These are phyloP conservation scores for Fusarium sp. DNA, from an alignment of 2,329 filamentous ascomycete species.

Conservation along the genomic window DNA sequence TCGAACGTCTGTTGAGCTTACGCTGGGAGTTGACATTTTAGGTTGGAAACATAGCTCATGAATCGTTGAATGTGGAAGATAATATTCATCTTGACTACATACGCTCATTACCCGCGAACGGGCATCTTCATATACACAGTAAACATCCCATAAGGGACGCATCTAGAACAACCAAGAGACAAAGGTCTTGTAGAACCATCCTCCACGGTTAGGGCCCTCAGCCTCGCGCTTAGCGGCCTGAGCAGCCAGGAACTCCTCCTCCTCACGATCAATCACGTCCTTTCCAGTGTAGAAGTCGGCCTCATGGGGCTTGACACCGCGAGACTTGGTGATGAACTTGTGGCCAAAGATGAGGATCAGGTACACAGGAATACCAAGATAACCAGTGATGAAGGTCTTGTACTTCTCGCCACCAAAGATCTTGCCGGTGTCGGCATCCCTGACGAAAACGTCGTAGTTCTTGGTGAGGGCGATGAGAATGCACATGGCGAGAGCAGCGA, in stretches of 20 bases:
- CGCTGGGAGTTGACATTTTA: fast-evolving
- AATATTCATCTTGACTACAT: constrained; percentile 20
- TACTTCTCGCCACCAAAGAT: constrained; percentile 67
- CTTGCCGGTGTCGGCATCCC: constrained; percentile 39
- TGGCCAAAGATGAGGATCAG: constrained; percentile 73
- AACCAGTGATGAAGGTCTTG: constrained; percentile 80
- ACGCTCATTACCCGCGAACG: constrained; percentile 10
- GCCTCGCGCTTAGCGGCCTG: constrained; percentile 42
- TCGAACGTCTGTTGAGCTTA: not conserved
- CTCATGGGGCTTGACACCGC: constrained; percentile 63
- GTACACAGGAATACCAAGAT: constrained; percentile 80
- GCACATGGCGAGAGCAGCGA: constrained; percentile 73
- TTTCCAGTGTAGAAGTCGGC: constrained; percentile 78
- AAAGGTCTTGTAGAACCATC: constrained; percentile 50
- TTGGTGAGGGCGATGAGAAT: constrained; percentile 80
- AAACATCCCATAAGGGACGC: not conserved
- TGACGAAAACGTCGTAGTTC: constrained; percentile 78
- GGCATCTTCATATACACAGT: constrained; percentile 6
- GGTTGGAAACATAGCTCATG: not conserved
- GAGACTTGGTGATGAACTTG: constrained; percentile 64
- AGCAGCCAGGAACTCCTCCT: constrained; percentile 69
- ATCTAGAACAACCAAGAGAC: constrained; percentile 50
- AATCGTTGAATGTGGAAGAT: constrained; percentile 1
- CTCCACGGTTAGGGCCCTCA: constrained; percentile 35
- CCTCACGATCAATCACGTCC: constrained; percentile 75